Evolutionary conservation across 1,139 yeast species (phyloP), one percentile per base, ranked within the genome.

Genomic region (Taphrina flavorubra): DNA sequence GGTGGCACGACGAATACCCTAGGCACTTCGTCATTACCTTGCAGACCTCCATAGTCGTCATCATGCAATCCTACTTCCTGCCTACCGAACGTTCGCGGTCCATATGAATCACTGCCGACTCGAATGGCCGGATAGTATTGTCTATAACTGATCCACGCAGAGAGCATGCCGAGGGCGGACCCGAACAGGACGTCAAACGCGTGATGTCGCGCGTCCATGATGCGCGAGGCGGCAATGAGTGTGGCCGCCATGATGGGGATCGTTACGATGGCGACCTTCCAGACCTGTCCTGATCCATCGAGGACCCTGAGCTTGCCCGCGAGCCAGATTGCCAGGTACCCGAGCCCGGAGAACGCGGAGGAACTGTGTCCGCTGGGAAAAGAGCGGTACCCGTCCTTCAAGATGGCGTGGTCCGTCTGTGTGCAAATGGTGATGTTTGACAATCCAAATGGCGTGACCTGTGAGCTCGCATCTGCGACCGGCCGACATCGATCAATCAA

Each of bases 401-500:
- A 78, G n/a, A 75, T 77, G 51, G 70, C 75, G 70, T 77, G 78
- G 68, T 80, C 75, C 1, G 76, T 72, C n/a, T 77, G 78, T 0
- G 82, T 79, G 71, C 85, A 82, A 18, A 83, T 78, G 11, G 78
- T 81, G 31, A 76, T 72, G 0, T 87, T 86, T 51, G 73, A 76
- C 64, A 84, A 81, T 42, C 76, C 73, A 31, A 76, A 76, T 3
- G 68, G 64, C 2, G 44, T 18, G 4, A 64, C 70, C 59, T 64
- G 68, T 2, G 51, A 11, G 10, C 39, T 39, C 3, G 72, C 69
- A 34, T 69, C 72, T 14, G n/a, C 53, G 7, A 47, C 82, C 16
- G 90, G 90, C 8, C 82, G 77, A 77, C 96, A 89, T 72, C 96
- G 82, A 16, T 86, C 87, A 68, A 90, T 78, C 74, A 89, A 88